These are phyloP conservation scores for Populus deltoides DNA, from an alignment of 345 rosid species.

Conservation along the genomic window DNA sequence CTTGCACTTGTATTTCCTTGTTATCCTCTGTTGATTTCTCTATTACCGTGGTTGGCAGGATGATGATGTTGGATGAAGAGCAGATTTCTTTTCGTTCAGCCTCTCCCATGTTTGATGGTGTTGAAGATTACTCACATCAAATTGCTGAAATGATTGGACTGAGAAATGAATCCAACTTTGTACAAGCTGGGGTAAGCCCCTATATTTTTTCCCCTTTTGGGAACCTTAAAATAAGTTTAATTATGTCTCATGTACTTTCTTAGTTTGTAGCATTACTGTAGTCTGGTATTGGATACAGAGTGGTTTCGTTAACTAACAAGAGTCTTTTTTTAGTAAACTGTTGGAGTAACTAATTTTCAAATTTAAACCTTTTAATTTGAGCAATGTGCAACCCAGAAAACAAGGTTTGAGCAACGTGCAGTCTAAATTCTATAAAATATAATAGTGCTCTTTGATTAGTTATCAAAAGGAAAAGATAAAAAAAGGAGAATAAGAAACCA, in stretches of 20 bases:
- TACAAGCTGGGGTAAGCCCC: slow-evolving; percentile 82
- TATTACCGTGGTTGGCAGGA: slow-evolving; percentile 43
- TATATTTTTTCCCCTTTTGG: neutral
- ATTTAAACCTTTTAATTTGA: neutral
- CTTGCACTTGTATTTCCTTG: neutral
- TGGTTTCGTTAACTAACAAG: neutral
- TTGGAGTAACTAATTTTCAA: neutral
- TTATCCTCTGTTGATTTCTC: slow-evolving; percentile 9
- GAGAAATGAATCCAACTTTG: slow-evolving; percentile 72
- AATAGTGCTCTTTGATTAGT: neutral
- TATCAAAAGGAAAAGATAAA: neutral
- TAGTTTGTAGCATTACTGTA: neutral
- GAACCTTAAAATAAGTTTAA: neutral
- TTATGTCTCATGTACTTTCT: neutral
- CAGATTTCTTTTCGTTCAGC: slow-evolving; percentile 94
- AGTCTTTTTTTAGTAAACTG: neutral
- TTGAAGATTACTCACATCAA: slow-evolving; percentile 98
- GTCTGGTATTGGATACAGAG: neutral
- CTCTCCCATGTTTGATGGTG: slow-evolving; percentile 79
- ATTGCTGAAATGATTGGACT: slow-evolving; percentile 96
- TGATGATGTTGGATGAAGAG: slow-evolving; percentile 97
- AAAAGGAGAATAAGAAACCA: neutral
- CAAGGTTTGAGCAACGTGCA: neutral
- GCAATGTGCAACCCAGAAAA: too few relatives aligned
- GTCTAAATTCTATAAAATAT: neutral